Evolutionary conservation across 306 rosid genomes (phyloP), one percentile per base, ranked within the genome.

Genomic region (Sophora flavescens): DNA sequence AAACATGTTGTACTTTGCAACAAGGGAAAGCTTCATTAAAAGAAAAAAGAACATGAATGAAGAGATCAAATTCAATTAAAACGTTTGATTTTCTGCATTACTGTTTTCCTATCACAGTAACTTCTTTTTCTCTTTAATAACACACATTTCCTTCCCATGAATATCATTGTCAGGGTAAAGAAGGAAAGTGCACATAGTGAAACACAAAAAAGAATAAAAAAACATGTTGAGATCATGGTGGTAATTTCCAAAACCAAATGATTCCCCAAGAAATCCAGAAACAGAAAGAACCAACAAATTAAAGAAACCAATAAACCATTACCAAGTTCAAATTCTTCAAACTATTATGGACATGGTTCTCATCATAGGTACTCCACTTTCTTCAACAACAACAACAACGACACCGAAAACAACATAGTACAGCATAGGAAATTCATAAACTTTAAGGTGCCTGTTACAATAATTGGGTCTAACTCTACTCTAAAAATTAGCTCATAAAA

Each of bases 371-470:
- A 4, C 11, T 63, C 6, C 33, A 16, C 36, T 17, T 75, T 68
- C 51, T 12, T 56, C 30, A 51, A 6, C 56, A 38, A 0, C 56
- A 64, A 22, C 22, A 76, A 39, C 68, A 42, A 42, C 47, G 8
- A 42, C 13, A 42, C 9, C 2, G 6, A 1, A 6, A 70, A 9
- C 63, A 76, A 38, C 8, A 47, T 11, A 35, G 28, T 13, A 33
- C 57, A 72, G 22, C 57, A 72, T 38, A 42, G 42, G 30, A 36
- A 79, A 70, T 51, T 79, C 13, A 71, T 68, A 28, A 76, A 51
- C 13, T 68, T 76, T 36, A 74, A 74, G 38, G 5, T 4, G 42
- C 60, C 41, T 30, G n/a, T n/a, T n/a, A n/a, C n/a, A n/a, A n/a
- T n/a, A n/a, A n/a, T n/a, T n/a, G n/a, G n/a, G n/a, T n/a, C n/a